Evolutionary conservation across 345 rosid genomes (phyloP), one percentile per base, ranked within the genome.

Genomic region (Turritis glabra): DNA sequence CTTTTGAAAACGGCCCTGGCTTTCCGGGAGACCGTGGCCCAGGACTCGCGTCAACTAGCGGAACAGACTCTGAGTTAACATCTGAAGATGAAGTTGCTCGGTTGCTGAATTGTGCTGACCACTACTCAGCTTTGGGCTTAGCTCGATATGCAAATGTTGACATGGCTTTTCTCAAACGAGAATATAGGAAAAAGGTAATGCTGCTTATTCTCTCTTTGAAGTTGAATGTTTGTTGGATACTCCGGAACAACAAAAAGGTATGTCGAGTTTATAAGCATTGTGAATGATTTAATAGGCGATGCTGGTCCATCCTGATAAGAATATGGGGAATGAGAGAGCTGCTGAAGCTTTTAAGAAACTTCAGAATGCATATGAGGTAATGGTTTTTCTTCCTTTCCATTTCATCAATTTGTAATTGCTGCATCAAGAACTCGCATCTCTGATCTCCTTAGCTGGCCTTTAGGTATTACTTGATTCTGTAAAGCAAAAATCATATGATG

Each of bases 301-400:
- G 96, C 75, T 90, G 79, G 98, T 95, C 71, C 99, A 95, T 88
- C 99, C 99, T 13, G 99, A 95, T 74, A 90, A 95, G 85, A 95
- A 95, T 62, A 93, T 86, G 92, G 98, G 99, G 43, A 90, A 95
- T 77, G 99, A 92, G 80, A 95, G 86, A 84, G 99, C 99, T 60
- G 99, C 87, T 67, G 98, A 95, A 84, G 98, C 99, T 41, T 95
- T 95, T 82, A 95, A 95, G 82, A 95, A 88, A 66, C 99, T 92
- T 85, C 99, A 95, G 69, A 95, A 92, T 83, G 98, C 97, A 6
- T 95, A 95, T 48, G 98, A 95, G 94, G 99, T 92, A 80, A 52
- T 11, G 4, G 15, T 3, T 13, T 11, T 26, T 21, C 2, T 18
- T 76, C 1, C 47, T 56, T 37, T 71, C 37, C 38, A 17, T 54